Base-by-base conservation (phyloP, 2,329 filamentous ascomycete genomes). In the Fusarium sambucinum region DNA sequence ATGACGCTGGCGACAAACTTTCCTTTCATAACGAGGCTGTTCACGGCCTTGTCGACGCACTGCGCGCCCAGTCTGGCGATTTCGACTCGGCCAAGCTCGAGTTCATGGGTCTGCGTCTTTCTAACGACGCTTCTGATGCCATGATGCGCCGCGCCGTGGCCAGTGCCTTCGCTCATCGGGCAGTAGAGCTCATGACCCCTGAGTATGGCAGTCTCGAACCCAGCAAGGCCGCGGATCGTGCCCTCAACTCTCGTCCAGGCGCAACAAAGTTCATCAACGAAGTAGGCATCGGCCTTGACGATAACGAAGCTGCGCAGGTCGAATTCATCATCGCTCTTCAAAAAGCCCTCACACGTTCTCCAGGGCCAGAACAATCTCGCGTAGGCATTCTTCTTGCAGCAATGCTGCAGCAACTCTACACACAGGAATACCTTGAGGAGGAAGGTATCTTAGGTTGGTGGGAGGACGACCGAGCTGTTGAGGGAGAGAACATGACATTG, bases 361-460 rank as follows among this genome's bases (percentile, higher is more conserved):
- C 88, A 64, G 89, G 89, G 5, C 86, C 83, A 37, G 85, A 87
- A 58, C 70, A 78, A 27, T 73, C 76, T 25, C 82, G 80, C 59
- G 80, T 82, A 5, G 86, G 86, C 14, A 90, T 74, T 79, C 86
- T 97, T 12, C 85, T 98, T 33, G 86, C 94, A 5, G 92, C 90
- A 38, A 83, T 93, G 72, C 87, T 93, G 70, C 96, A 96, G 81
- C 92, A 94, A 78, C 83, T 98, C 52, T 96, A 97, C 76, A 89
- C 92, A 69, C 80, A 92, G 48, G 96, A 98, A 69, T 85, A 97
- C 17, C 81, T 97, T 2, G 93, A 97, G 76, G 93, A 97, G 75
- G 94, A 97, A 41, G 94, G 92, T 0, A 92, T 97, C 70, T 81
- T 95, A 73, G 86, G 87, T 47, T 99, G 96, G 96, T 98, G 94